Conservation (phyloP, 306 rosid genomes). For the Biancaea sappan region DNA sequence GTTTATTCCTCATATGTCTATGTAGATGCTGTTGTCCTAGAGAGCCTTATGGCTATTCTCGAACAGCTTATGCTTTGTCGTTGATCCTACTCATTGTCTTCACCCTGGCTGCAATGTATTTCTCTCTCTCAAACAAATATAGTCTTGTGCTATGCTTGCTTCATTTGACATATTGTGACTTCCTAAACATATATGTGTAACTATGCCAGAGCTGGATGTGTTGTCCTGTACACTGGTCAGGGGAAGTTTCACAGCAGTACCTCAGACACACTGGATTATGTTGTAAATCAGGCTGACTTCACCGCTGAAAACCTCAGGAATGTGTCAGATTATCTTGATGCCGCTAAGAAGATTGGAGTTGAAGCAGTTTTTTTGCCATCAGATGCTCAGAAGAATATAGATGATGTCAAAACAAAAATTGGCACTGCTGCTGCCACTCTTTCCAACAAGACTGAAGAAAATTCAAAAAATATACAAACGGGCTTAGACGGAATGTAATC, state of each 20-base stretch:
- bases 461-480: constrained; percentile 36
- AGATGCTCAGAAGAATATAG: constrained; percentile 45
- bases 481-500: constrained; percentile 45
- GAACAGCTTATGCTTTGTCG: constrained; percentile 52
- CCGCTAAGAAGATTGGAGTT: constrained; percentile 54
- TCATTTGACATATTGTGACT: constrained; percentile 16
- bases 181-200: constrained; percentile 15
- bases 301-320: constrained; percentile 56
- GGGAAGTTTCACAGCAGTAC: constrained; percentile 53
- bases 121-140: constrained; percentile 1
- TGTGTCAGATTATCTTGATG: constrained; percentile 52
- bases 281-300: constrained; percentile 44
- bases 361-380: constrained; percentile 45
- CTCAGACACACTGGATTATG: constrained; percentile 36
- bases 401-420: constrained; percentile 31
- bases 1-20: constrained; percentile 56
- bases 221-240: constrained; percentile 64
- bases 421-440: constrained; percentile 40
- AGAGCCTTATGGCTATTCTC: constrained; percentile 54
- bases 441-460: constrained; percentile 40
- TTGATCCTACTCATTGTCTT: constrained; percentile 49
- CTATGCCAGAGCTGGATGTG: constrained; percentile 69
- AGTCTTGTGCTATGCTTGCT: not conserved
- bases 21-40: constrained; percentile 69
- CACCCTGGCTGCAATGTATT: constrained; percentile 58